These are phyloP conservation scores for Arthrinium puccinioides DNA, from an alignment of 2,329 filamentous ascomycete genomes.

Conservation along the genomic window DNA sequence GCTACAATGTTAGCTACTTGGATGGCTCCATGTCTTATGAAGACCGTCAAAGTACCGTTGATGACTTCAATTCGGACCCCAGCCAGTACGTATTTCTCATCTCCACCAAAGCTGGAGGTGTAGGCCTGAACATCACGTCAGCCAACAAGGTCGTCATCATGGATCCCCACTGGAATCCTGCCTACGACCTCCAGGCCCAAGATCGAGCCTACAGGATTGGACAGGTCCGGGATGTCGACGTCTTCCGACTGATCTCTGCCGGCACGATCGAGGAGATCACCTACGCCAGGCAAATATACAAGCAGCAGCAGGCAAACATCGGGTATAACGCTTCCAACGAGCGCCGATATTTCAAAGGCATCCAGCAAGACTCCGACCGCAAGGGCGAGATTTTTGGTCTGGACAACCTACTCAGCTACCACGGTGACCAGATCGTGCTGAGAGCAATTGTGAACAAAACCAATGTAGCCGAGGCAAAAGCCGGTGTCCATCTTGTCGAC, in stretches of 20 bases:
- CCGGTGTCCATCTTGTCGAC: conserved; percentile 72
- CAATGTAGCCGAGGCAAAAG: conserved; percentile 88
- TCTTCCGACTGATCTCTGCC: conserved; percentile 82
- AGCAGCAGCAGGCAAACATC: conserved; percentile 97
- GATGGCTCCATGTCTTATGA: conserved; percentile 80
- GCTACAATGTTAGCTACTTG: conserved; percentile 85
- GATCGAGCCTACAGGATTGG: conserved; percentile 95
- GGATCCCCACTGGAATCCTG: conserved; percentile 96
- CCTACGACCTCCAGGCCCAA: conserved; percentile 91
- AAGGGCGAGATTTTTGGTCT: conserved; percentile 95
- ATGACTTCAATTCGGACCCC: conserved; percentile 85
- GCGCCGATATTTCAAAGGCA: conserved; percentile 89
- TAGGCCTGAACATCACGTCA: conserved; percentile 92
- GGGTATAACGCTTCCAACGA: conserved; percentile 90
- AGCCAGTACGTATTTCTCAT: conserved; percentile 92
- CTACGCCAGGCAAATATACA: conserved; percentile 95
- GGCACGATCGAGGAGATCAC: conserved; percentile 97
- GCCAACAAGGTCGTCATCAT: conserved; percentile 98
- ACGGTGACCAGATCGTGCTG: conserved; percentile 70
- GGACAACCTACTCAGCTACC: conserved; percentile 76
- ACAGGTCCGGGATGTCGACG: conserved; percentile 86
- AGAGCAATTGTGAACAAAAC: conserved; percentile 98
- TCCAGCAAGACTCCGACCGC: conserved; percentile 73
- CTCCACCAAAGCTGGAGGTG: conserved; percentile 85
- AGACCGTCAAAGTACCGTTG: conserved; percentile 73